Evolutionary conservation across 2,329 filamentous ascomycete species (phyloP).

Genomic region (Colletotrichum liaoningense): DNA sequence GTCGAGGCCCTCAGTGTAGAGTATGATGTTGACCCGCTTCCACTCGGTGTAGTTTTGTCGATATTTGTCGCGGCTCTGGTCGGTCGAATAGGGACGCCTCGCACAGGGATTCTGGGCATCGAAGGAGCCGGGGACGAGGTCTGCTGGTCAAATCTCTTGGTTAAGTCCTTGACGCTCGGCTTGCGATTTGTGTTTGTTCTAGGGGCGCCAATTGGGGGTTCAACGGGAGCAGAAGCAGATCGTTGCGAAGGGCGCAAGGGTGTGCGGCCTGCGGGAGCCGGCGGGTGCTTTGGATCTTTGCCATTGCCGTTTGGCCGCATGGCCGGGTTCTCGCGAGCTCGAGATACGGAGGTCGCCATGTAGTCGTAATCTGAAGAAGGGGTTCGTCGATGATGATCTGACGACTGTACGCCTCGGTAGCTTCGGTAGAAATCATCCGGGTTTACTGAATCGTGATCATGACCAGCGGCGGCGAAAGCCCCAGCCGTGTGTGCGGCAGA

Average conservation of each 20-base stretch:
- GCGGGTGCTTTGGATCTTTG: constrained; percentile 59
- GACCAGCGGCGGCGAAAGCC: constrained; percentile 42
- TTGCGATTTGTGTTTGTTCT: constrained; percentile 52
- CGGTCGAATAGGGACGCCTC: constrained; percentile 50
- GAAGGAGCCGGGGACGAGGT: constrained; percentile 49
- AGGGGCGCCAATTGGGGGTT: constrained; percentile 51
- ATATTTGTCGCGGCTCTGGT: constrained; percentile 48
- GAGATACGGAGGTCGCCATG: constrained; percentile 51
- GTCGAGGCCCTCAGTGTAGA: constrained; percentile 52
- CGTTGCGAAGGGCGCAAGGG: constrained; percentile 57
- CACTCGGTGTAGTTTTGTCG: constrained; percentile 34
- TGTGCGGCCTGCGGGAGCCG: constrained; percentile 52
- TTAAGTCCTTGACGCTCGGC: constrained; percentile 83
- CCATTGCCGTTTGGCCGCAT: constrained; percentile 64
- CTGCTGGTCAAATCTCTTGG: constrained; percentile 79
- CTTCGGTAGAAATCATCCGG: constrained; percentile 68
- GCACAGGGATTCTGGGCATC: constrained; percentile 49
- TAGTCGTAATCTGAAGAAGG: constrained; percentile 43
- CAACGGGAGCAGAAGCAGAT: constrained; percentile 67
- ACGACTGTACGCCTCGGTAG: constrained; percentile 54
- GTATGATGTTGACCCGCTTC: constrained; percentile 50
- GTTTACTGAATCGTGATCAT: constrained; percentile 57
- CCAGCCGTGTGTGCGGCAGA: constrained; percentile 39
- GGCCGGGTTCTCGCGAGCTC: constrained; percentile 53
- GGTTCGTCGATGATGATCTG: constrained; percentile 42